These are phyloP conservation scores for Blastocladiella emersonii DNA, from an alignment of 371 early-diverging fungal genomes.

Conservation along the genomic window DNA sequence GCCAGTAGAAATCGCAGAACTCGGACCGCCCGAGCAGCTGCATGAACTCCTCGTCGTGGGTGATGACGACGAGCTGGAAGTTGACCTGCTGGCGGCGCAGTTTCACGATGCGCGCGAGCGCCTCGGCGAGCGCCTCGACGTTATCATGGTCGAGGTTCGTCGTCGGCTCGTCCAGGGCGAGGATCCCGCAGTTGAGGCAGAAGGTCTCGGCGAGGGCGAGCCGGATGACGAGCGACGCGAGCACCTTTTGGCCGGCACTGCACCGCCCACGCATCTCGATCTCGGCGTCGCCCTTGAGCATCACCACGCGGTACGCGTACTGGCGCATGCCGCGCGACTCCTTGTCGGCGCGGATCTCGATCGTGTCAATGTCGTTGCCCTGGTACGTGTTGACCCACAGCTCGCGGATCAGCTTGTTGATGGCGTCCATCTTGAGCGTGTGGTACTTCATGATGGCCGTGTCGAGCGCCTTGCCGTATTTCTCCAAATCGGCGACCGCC, in stretches of 20 bases:
- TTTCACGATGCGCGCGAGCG: slow-evolving; percentile 67
- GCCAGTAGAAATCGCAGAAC: slow-evolving; percentile 68
- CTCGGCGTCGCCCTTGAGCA: slow-evolving; percentile 83
- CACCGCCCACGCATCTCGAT: slow-evolving; percentile 98
- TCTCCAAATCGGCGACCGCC: slow-evolving; percentile 67
- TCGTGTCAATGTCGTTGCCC: slow-evolving; percentile 93
- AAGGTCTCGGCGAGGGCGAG: slow-evolving; percentile 97
- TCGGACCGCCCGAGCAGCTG: slow-evolving; percentile 61
- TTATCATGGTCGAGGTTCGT: slow-evolving; percentile 97
- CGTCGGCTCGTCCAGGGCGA: slow-evolving; percentile 99
- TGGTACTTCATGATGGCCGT: slow-evolving; percentile 91
- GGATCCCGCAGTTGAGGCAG: slow-evolving; percentile 83
- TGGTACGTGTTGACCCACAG: slow-evolving; percentile 96
- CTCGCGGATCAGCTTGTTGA: slow-evolving; percentile 93
- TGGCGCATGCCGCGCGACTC: slow-evolving; percentile 56
- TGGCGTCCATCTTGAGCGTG: slow-evolving; percentile 89
- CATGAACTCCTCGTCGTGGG: slow-evolving; percentile 98
- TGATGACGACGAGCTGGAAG: slow-evolving; percentile 98
- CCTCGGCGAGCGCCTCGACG: slow-evolving; percentile 78
- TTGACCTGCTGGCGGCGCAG: slow-evolving; percentile 63
- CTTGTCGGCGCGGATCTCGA: slow-evolving; percentile 82
- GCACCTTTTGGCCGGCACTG: slow-evolving; percentile 98
- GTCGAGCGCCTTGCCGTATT: slow-evolving; percentile 74
- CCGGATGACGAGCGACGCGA: slow-evolving; percentile 93
- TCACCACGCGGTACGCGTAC: slow-evolving; percentile 94